Evolutionary conservation across 2,329 filamentous ascomycete species (phyloP).

Genomic region (Pseudonectria buxi): DNA sequence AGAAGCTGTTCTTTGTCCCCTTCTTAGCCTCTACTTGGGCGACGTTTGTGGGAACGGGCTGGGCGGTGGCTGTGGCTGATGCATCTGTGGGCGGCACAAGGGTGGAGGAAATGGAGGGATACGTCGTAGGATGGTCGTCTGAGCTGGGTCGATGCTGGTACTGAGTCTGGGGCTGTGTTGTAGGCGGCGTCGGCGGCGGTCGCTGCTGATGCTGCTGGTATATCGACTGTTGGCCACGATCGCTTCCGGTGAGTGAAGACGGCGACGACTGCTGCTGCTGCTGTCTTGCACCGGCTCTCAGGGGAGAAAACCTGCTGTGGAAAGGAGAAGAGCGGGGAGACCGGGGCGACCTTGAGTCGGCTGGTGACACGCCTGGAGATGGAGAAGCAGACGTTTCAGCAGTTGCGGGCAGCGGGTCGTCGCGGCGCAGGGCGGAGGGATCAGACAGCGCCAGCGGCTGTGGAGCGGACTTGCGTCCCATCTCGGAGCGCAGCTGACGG

Average conservation of each 20-base stretch:
- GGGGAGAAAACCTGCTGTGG: conserved; percentile 33
- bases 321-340: conserved; percentile 43
- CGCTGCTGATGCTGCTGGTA: conserved; percentile 12
- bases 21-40: conserved; percentile 33
- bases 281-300: conserved; percentile 10
- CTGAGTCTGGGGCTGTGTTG: too few relatives aligned
- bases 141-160: conserved; percentile 8
- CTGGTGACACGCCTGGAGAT: conserved; percentile 25
- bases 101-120: conserved; percentile 22
- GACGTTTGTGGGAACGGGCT: conserved; percentile 7
- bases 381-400: conserved; percentile 22
- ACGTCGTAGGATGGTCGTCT: conserved; percentile 18
- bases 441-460: conserved; percentile 50
- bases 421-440: conserved; percentile 25
- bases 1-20: conserved; percentile 43
- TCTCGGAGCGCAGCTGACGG: conserved; percentile 19
- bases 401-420: conserved; percentile 18
- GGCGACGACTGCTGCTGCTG: conserved; percentile 10
- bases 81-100: conserved; percentile 18
- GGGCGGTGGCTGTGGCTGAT: conserved; percentile 7
- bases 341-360: conserved; percentile 32
- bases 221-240: conserved; percentile 3
- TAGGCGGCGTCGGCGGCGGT: conserved; percentile 8
- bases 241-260: conserved; percentile 7
- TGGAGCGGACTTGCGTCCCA: conserved; percentile 54